Evolutionary conservation across 1,284 basidiomycete species (phyloP).

Genomic region (Malassezia furfur): DNA sequence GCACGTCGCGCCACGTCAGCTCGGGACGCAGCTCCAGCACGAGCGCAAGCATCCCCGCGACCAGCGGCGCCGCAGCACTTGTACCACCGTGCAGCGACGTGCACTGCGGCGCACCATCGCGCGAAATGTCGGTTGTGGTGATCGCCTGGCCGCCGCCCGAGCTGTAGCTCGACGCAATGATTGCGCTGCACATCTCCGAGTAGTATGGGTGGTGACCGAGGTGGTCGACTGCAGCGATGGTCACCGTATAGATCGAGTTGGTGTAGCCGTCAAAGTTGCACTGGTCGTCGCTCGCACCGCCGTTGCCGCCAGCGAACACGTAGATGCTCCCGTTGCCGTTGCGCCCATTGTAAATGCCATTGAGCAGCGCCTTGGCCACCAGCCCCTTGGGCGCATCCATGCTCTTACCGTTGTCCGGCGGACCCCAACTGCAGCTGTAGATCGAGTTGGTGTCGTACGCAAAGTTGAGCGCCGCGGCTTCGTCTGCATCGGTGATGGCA

Average conservation of each 20-base stretch:
- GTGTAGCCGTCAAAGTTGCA: slow-evolving; percentile 99
- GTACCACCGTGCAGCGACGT: slow-evolving; percentile 83
- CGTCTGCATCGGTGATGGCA: slow-evolving; percentile 94
- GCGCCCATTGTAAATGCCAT: slow-evolving; percentile 85
- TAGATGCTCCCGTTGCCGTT: slow-evolving; percentile 83
- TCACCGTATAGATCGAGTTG: slow-evolving; percentile 92
- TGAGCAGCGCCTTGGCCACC: slow-evolving; percentile 86
- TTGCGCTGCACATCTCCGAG: slow-evolving; percentile 91
- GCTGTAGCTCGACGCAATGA: slow-evolving; percentile 89
- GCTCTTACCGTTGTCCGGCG: slow-evolving; percentile 82
- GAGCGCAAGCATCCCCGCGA: slow-evolving; percentile 44
- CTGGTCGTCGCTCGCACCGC: slow-evolving; percentile 80
- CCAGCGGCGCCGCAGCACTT: slow-evolving; percentile 92
- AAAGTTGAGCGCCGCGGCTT: slow-evolving; percentile 87
- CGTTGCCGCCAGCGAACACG: slow-evolving; percentile 97
- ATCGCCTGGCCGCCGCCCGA: slow-evolving; percentile 75
- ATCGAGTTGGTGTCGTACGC: slow-evolving; percentile 85
- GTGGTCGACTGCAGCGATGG: slow-evolving; percentile 84
- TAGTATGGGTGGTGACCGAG: slow-evolving; percentile 91
- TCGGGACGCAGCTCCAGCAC: slow-evolving; percentile 57
- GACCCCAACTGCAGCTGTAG: slow-evolving; percentile 96
- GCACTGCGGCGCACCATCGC: slow-evolving; percentile 66
- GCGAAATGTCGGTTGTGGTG: slow-evolving; percentile 75
- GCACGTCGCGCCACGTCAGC: slow-evolving; percentile 90
- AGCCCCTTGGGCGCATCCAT: slow-evolving; percentile 92